These are phyloP conservation scores for Ananas comosus DNA, from an alignment of 176 grass and related monocot genomes.

Conservation along the genomic window DNA sequence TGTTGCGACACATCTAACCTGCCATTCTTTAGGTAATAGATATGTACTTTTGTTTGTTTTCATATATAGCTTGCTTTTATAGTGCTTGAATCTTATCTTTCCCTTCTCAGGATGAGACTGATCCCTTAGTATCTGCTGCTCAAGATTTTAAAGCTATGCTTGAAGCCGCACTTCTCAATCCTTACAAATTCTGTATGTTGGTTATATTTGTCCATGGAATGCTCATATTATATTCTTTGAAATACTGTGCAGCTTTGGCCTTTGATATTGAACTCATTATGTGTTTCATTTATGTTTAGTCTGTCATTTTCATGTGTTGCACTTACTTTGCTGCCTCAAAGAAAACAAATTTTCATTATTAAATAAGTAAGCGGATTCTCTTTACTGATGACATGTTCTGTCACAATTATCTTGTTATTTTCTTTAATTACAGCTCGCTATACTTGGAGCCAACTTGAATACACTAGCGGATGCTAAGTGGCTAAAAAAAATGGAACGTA, in stretches of 20 bases:
- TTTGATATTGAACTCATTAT: too few relatives aligned
- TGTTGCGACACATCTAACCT: background rate
- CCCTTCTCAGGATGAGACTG: constrained; percentile 30
- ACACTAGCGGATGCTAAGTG: background rate
- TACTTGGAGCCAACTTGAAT: background rate
- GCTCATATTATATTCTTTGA: background rate
- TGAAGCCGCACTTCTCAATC: constrained; percentile 69
- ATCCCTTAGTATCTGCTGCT: constrained; percentile 44
- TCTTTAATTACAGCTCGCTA: background rate
- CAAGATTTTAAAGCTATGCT: constrained; percentile 76
- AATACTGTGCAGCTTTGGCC: background rate
- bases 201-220: constrained; percentile 1
- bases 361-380: background rate
- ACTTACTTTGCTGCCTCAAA: background rate
- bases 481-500: background rate
- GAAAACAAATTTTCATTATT: background rate
- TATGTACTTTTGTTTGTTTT: background rate
- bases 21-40: background rate
- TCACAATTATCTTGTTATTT: background rate
- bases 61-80: background rate
- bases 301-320: background rate
- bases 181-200: constrained; percentile 69
- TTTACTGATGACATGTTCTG: background rate
- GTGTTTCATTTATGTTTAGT: background rate
- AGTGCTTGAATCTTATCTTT: background rate